Evolutionary conservation across 257 asterid species (phyloP).

Genomic region (Solanum bulbocastanum): DNA sequence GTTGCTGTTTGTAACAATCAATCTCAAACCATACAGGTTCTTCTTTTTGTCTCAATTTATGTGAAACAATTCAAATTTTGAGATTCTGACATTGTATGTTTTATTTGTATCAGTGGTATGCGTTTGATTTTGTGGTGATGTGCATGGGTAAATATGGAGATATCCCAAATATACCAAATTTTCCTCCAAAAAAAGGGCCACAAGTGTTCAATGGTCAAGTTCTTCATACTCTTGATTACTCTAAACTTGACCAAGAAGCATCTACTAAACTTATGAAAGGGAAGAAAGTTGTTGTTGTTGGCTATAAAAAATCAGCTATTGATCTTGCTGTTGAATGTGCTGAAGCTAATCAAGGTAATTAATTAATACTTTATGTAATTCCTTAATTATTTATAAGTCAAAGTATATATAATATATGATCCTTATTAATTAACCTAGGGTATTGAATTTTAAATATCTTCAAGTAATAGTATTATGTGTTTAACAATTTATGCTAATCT

Average conservation of each 20-base stretch:
- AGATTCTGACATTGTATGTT: too few relatives aligned
- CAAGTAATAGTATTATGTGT: neutral
- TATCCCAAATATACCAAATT: conserved; percentile 53
- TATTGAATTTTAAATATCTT: neutral
- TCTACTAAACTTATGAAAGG: conserved; percentile 36
- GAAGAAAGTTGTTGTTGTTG: conserved; percentile 63
- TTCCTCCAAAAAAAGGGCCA: conserved; percentile 62
- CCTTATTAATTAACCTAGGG: neutral
- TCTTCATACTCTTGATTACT: conserved; percentile 64
- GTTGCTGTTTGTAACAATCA: conserved; percentile 52
- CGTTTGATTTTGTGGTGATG: conserved; percentile 67
- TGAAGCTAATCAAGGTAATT: conserved; percentile 79
- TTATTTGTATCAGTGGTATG: conserved; percentile 41
- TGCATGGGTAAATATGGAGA: conserved; percentile 92
- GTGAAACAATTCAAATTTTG: neutral
- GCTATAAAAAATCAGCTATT: conserved; percentile 84
- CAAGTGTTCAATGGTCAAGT: conserved; percentile 59
- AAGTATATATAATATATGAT: neutral
- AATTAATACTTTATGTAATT: neutral
- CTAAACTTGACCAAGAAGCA: conserved; percentile 58
- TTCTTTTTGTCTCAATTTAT: neutral
- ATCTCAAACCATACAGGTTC: conserved; percentile 51
- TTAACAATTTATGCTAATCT: neutral
- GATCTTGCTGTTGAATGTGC: conserved; percentile 92
- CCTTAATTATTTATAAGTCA: neutral